Conservation (phyloP, 2,329 filamentous ascomycete genomes). For the Phaeosphaeria sp. region DNA sequence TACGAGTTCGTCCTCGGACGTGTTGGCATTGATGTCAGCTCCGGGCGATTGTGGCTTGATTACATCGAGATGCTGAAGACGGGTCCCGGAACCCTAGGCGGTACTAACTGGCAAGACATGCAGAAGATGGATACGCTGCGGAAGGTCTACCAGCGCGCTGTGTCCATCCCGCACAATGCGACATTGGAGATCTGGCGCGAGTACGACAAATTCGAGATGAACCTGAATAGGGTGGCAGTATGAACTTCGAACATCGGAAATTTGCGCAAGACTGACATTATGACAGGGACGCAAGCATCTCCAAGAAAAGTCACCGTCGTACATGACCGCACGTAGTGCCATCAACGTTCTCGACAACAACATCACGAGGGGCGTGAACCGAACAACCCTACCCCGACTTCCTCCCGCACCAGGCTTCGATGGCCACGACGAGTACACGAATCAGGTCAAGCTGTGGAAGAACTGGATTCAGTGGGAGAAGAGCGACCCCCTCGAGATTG, state of each 20-base stretch:
- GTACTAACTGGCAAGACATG: conserved; percentile 91
- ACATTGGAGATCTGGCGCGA: conserved; percentile 93
- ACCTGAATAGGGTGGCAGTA: conserved; percentile 89
- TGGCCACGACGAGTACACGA: conserved; percentile 80
- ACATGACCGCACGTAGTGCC: conserved; percentile 94
- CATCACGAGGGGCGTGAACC: conserved; percentile 76
- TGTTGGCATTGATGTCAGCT: conserved; percentile 89
- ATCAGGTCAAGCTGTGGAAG: conserved; percentile 89
- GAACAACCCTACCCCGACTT: conserved; percentile 79
- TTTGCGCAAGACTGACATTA: conserved; percentile 22
- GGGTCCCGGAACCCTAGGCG: conserved; percentile 84
- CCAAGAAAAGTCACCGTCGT: conserved; percentile 88
- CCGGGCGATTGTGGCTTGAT: conserved; percentile 89
- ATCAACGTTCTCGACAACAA: conserved; percentile 93
- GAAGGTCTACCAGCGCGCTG: conserved; percentile 90
- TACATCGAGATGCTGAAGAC: conserved; percentile 93
- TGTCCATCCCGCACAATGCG: conserved; percentile 82
- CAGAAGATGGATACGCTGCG: conserved; percentile 96
- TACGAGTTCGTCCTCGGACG: conserved; percentile 93
- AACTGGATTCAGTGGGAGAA: conserved; percentile 96
- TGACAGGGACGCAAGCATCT: conserved; percentile 86
- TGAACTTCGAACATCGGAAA: conserved; percentile 33
- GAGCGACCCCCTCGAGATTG: conserved; percentile 85
- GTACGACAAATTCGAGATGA: conserved; percentile 95
- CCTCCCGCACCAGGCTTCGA: conserved; percentile 86